Evolutionary conservation across 805 yeast species (phyloP), one percentile per base, ranked within the genome.

Genomic region (Cyberlindnera suaveolens): DNA sequence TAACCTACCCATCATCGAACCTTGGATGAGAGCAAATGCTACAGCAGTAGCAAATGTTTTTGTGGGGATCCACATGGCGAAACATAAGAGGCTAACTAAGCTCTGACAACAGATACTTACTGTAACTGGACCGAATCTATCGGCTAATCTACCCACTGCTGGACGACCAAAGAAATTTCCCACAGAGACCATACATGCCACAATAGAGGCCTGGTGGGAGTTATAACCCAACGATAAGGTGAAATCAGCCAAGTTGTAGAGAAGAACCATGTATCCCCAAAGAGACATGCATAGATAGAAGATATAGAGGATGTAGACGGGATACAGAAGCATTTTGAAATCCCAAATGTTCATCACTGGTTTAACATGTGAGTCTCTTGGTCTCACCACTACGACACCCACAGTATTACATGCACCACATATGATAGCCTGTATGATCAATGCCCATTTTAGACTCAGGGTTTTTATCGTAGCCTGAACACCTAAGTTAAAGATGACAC

Each of bases 121-220:
- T 3, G 80, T 74, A 16, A 76, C 61, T 0, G 81, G 65, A 0
- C 87, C 88, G 44, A 59, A 62, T 14, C 31, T 53, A 53, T 81
- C 86, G 3, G 77, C 64, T 3, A 77, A 19, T 17, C 59, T 53
- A 2, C 88, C 87, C 14, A 74, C 67, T 0, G 58, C 6, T 2
- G 88, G 86, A 51, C 87, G 65, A 3, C 82, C 82, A 34, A 70
- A 45, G 10, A 72, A 60, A 4, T 73, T 71, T 1, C 85, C 86
- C 9, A 77, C 71, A 37, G 78, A 74, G 9, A 77, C 66, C 81
- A 78, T 74, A 15, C 84, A 79, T 1, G 81, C 61, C 4, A 77
- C 81, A 18, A 74, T 62, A 1, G 85, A 72, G 2, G 83, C 83
- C 46, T 80, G 77, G 17, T 65, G 52, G 2, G 73, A 63, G 4